These are phyloP conservation scores for Dendrothele bispora DNA, from an alignment of 768 basidiomycete species.

Conservation along the genomic window DNA sequence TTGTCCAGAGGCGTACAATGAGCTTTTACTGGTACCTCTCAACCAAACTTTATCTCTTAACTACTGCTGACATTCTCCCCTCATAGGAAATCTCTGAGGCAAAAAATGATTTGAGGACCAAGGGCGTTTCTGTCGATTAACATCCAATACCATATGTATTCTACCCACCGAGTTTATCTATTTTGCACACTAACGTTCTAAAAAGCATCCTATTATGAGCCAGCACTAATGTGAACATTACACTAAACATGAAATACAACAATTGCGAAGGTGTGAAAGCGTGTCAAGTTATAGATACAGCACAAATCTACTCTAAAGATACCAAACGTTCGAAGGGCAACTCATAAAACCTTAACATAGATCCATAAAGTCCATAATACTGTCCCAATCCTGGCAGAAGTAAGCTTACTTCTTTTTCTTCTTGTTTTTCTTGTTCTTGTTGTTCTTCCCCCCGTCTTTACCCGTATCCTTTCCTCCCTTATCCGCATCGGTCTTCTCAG, in stretches of 20 bases:
- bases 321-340: too few relatives aligned
- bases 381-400: background rate
- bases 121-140: conserved; percentile 49
- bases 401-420: conserved; percentile 10
- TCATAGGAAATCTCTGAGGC: conserved; percentile 60
- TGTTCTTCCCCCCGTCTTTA: conserved; percentile 16
- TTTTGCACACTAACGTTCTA: too few relatives aligned
- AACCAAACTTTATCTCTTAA: conserved; percentile 2
- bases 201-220: too few relatives aligned
- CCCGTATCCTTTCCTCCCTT: conserved; percentile 17
- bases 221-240: too few relatives aligned
- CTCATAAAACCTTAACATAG: too few relatives aligned
- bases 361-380: too few relatives aligned
- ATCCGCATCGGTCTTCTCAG: conserved; percentile 17
- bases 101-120: conserved; percentile 46
- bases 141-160: background rate
- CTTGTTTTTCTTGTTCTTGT: conserved; percentile 24
- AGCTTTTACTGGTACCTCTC: conserved; percentile 57
- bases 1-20: conserved; percentile 77
- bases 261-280: too few relatives aligned
- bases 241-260: too few relatives aligned
- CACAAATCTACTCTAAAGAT: too few relatives aligned
- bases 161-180: too few relatives aligned
- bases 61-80: conserved; percentile 9
- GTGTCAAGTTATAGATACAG: too few relatives aligned